Evolutionary conservation across 2,329 filamentous ascomycete species (phyloP), one percentile per base, ranked within the genome.

Genomic region (Elsinoe fawcettii): DNA sequence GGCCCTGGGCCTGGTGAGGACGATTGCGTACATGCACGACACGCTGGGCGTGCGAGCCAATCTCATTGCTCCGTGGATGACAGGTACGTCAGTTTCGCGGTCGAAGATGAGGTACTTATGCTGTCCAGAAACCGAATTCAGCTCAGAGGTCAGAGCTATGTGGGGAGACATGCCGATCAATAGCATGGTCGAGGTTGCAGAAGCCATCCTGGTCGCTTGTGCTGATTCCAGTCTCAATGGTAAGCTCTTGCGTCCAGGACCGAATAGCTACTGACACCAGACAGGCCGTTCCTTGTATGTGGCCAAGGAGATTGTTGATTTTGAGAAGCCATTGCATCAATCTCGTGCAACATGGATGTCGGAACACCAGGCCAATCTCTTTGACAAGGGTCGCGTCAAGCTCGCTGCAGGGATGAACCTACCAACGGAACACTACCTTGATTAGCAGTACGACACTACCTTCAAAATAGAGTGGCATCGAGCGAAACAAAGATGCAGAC

Each of bases 21-120:
- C 46, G 5, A 32, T 51, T 18, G 46, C 46, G 14, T 51, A 51
- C 22, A 51, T 51, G 46, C 16, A 18, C 27, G n/a, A 51, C 14
- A 18, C 46, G 14, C 46, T 51, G 23, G 25, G 30, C 14, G 16
- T 51, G 3, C 23, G 46, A 32, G 25, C 46, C 9, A 51, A 51
- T 34, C 46, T 51, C 46, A 51, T 51, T 22, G 46, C 46, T 51
- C 46, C 46, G 8, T 51, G 46, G 46, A 51, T 51, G 46, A 51
- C 46, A 51, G 46, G 46, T 51, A 32, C 11, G 1, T 4, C 9
- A 18, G 8, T 4, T 16, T 25, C 12, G 9, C 5, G 3, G 8
- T n/a, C 11, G 27, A 51, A n/a, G 11, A 36, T n/a, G 27, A 51
- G 27, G 25, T 8, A 51, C 27, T 51, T 20, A 51, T 51, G 14